A percentile compares a stretch with the other conserved stretches of the same genome.
Conservation (phyloP, 768 basidiomycete genomes). For the Boletus rubropictus region DNA sequence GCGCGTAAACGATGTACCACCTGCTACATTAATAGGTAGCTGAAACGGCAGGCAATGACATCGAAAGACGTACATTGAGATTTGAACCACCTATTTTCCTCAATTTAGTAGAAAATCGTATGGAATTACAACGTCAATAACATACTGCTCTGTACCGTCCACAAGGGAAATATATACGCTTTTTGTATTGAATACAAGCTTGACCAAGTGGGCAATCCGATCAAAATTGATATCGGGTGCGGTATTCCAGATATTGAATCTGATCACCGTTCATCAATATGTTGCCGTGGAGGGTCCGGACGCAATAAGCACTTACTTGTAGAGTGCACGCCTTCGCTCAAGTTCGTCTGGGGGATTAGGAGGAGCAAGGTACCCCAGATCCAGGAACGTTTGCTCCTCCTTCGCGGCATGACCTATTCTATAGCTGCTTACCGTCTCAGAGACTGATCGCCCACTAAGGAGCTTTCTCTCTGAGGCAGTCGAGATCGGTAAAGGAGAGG, state of each 20-base stretch:
- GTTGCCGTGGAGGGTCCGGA: background rate
- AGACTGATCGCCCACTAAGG: constrained; percentile 30
- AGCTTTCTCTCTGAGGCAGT: constrained; percentile 28
- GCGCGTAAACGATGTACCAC: constrained; percentile 41
- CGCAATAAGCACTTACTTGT: constrained; percentile 51
- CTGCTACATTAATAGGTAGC: constrained; percentile 24
- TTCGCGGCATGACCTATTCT: constrained; percentile 49
- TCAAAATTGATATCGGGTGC: constrained; percentile 87
- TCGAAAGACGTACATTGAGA: constrained; percentile 61
- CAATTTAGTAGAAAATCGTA: constrained; percentile 8
- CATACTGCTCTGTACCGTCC: constrained; percentile 81
- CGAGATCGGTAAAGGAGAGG: constrained; percentile 54
- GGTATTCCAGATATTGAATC: constrained; percentile 88
- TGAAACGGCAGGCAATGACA: background rate
- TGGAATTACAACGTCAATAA: constrained; percentile 6
- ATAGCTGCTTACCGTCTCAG: constrained; percentile 30
- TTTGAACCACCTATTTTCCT: constrained; percentile 69
- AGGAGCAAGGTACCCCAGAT: constrained; percentile 66
- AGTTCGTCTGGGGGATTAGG: constrained; percentile 83
- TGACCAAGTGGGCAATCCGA: constrained; percentile 86
- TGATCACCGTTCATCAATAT: constrained; percentile 24
- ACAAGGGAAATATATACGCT: constrained; percentile 77
- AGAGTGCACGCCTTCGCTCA: constrained; percentile 76
- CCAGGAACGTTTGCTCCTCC: constrained; percentile 62
- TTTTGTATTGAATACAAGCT: constrained; percentile 88